Base-by-base conservation (phyloP, 352 stramenopile species). In the Phytophthora tentaculata region DNA sequence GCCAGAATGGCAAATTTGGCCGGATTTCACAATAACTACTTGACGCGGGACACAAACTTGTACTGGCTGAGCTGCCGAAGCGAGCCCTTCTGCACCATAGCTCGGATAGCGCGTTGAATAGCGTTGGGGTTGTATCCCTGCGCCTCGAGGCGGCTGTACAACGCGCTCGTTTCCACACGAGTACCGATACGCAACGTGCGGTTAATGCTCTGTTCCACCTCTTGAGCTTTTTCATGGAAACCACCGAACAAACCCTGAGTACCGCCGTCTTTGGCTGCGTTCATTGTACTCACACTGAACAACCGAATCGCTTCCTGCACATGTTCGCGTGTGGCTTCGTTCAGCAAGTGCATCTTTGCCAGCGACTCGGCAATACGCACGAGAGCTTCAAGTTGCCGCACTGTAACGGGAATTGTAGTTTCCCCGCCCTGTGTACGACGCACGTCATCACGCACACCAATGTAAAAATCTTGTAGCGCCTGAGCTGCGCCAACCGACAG, bases 261-360 rank as follows among this genome's bases (percentile, higher is more conserved):
- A 26, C 86, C 86, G 65, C 97, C 96, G 41, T 92, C 89, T 29
- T 97, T 92, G 43, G 97, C 98, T 0, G 98, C 97, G 43, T 98
- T 96, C 92, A 99, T 98, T 6, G 97, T 99, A 64, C 96, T 99
- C 23, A 99, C 97, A 65, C 95, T 98, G 75, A 99, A 99, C 14
- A 99, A 79, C 1, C 97, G 94, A 39, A 99, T 88, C 0, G 98
- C 97, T 71, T 99, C 98, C 13, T 94, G 90, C 44, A 99, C 97
- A 74, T 99, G 86, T n/a, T 89, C 84, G 26, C 76, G 75, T 26
- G 74, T 83, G 3, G 91, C 91, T 61, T 96, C 88, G 41, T 84
- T 92, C 20, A 89, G 80, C 12, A 99, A 77, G 23, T 97, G 89
- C 95, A 99, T 99, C 84, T 99, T 99, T 23, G 98, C 98, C 20